A percentile compares a stretch with the other conserved stretches of the same genome.
These are phyloP conservation scores for Lachnellula hyalina DNA, from an alignment of 2,329 filamentous ascomycete species.

Conservation along the genomic window DNA sequence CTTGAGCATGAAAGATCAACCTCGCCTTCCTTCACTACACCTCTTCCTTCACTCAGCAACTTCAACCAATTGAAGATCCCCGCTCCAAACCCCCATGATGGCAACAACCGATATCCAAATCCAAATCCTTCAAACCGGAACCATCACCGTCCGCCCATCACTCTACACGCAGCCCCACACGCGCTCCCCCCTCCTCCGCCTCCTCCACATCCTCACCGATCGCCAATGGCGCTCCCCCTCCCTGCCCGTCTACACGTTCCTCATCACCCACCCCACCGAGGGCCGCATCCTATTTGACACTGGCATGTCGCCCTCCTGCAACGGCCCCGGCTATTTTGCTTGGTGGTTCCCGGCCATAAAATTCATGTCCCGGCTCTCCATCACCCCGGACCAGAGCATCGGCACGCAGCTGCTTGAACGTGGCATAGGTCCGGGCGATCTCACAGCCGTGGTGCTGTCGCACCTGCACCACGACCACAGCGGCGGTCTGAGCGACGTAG, in stretches of 20 bases:
- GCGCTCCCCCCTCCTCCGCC: constrained; percentile 8
- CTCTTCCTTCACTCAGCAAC: too few species aligned
- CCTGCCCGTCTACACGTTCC: constrained; percentile 21
- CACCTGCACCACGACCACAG: constrained; percentile 31
- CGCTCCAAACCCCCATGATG: not conserved
- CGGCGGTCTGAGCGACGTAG: constrained; percentile 22
- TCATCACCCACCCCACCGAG: constrained; percentile 23
- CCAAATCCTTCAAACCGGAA: constrained; percentile 5
- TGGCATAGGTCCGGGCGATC: constrained; percentile 23
- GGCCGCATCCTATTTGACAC: constrained; percentile 27
- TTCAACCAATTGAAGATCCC: too few species aligned
- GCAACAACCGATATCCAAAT: not conserved
- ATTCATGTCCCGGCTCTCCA: constrained; percentile 3
- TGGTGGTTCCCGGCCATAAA: constrained; percentile 13
- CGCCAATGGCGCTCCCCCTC: constrained; percentile 5
- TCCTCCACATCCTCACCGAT: constrained; percentile 10
- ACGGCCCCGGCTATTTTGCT: constrained; percentile 22
- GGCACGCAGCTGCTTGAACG: constrained; percentile 3
- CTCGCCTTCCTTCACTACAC: too few species aligned
- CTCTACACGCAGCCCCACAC: constrained; percentile 9
- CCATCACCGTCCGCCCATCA: not conserved
- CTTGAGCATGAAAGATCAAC: too few species aligned
- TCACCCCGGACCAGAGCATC: constrained; percentile 9
- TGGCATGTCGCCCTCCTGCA: constrained; percentile 24
- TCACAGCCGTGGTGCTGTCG: constrained; percentile 27